Evolutionary conservation across 345 rosid species (phyloP).

Genomic region (Brassica napus): Da-Ae NC_063446.1:10195501-10196000

Average conservation of each 20-base stretch:
- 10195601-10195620: conserved; percentile 49
- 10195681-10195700: conserved; percentile 40
- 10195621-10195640: conserved; percentile 67
- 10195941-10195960: conserved; percentile 56
- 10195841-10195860: not conserved
- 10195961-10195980: conserved; percentile 63
- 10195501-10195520: conserved; percentile 31
- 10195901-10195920: conserved; percentile 98
- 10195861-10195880: not conserved
- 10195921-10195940: conserved; percentile 74
- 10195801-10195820: conserved; percentile 68
- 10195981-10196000: conserved; percentile 81
- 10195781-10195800: conserved; percentile 74
- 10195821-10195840: not conserved
- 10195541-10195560: conserved; percentile 50
- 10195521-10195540: conserved; percentile 23
- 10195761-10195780: conserved; percentile 81
- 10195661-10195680: conserved; percentile 57
- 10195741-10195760: conserved; percentile 71
- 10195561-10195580: conserved; percentile 53
- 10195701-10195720: conserved; percentile 67
- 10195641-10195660: conserved; percentile 74
- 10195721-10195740: conserved; percentile 57
- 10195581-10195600: conserved; percentile 49
- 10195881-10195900: conserved; percentile 20